Evolutionary conservation across 2,329 filamentous ascomycete genomes (phyloP).

Genomic region (Colletotrichum brevisporum): DNA sequence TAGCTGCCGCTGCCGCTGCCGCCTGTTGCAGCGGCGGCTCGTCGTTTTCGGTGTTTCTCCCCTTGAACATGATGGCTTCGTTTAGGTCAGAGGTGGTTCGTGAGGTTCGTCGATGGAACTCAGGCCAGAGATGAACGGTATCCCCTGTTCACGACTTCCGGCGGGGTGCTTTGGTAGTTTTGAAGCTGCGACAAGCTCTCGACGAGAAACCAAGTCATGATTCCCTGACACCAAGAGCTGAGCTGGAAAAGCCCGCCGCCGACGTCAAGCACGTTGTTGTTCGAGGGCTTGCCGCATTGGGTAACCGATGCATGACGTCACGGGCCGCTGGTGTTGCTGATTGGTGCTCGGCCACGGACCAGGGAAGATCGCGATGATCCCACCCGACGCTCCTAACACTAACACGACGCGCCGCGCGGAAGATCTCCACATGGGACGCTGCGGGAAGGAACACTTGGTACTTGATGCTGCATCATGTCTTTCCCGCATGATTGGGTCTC

Average conservation of each 20-base stretch:
- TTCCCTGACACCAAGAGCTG: neutral
- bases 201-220: slow-evolving; percentile 10
- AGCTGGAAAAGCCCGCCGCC: slow-evolving; percentile 32
- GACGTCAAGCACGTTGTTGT: slow-evolving; percentile 38
- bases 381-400: too few relatives aligned
- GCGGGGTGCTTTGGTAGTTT: slow-evolving; percentile 5
- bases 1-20: neutral
- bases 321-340: slow-evolving; percentile 6
- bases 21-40: neutral
- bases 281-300: slow-evolving; percentile 15
- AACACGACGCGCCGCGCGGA: neutral
- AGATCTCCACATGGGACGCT: slow-evolving; percentile 29
- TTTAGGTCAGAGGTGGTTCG: too few relatives aligned
- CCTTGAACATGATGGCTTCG: too few relatives aligned
- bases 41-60: neutral
- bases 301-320: slow-evolving; percentile 35
- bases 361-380: slow-evolving; percentile 24
- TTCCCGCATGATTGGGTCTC: slow-evolving; percentile 24
- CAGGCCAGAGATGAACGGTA: too few relatives aligned
- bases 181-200: slow-evolving; percentile 10
- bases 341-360: neutral
- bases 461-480: slow-evolving; percentile 14
- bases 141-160: too few relatives aligned
- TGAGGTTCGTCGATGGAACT: neutral
- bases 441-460: neutral